Evolutionary conservation across 257 asterid species (phyloP), one percentile per base, ranked within the genome.

Genomic region (Fraxinus excelsior): DNA sequence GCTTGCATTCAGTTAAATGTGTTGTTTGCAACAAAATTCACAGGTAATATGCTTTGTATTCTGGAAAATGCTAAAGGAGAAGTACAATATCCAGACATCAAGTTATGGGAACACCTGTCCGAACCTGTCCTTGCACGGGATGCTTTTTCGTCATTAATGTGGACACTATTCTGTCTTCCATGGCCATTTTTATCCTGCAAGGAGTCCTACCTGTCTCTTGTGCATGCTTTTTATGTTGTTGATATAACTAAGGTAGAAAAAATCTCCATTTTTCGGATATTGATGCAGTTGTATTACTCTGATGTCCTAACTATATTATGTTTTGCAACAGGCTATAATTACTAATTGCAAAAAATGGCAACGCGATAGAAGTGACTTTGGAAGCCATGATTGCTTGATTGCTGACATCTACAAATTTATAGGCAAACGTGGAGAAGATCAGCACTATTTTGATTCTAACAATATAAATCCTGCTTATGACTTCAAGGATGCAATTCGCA

Each of bases 151-250:
- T 93, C 98, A 53, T 83, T 96, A 46, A 96, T 96, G 99, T 96
- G 98, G 99, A 83, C 86, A 13, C 86, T 93, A 23, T 96, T 90
- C 89, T 93, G 99, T 82, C 98, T 96, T 79, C 99, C 99, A 44
- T 77, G 89, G 80, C 96, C 96, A 73, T 81, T 90, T 42, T 76
- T 91, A 80, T 88, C 90, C 73, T 91, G 97, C 92, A 78, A 86
- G 83, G 89, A 93, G 70, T 87, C 99, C 69, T 90, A 75, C 82
- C 72, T 86, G 74, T 87, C 95, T 78, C 96, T 96, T 82, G 95
- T 96, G 77, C 97, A 91, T 83, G 82, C 83, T 66, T 96, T 91
- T 78, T 96, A 96, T 73, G 74, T 80, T 67, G 89, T 85, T 78
- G 75, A 88, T 35, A 68, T 86, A 72, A 82, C 78, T 75, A 90